Base-by-base conservation (phyloP, 345 rosid genomes). In the Erodium maritimum region DNA sequence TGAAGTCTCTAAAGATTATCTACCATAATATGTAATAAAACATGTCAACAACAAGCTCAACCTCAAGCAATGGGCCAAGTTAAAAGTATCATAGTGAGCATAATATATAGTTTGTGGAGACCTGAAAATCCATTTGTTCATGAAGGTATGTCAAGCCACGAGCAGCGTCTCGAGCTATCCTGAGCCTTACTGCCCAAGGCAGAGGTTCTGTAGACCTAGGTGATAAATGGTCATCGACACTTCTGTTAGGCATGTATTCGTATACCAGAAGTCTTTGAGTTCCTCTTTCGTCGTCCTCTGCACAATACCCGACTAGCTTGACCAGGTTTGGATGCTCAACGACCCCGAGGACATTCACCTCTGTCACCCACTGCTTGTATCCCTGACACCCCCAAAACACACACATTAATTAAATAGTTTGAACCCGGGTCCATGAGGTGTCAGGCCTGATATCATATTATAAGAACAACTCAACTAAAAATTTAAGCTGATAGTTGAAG, bases 281-380 rank as follows among this genome's bases (percentile, higher is more conserved):
- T 59, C 96, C 96, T 64, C 96, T 80, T 65, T 91, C 96, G 69
- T 84, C 96, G 62, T 91, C 98, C 46, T 84, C 96, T 1, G 98
- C 98, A 64, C 91, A 88, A 54, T 91, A 88, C 5, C 98, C 98
- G 54, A 88, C 60, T 57, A 91, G 67, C 55, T 84, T 86, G 60
- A 88, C 96, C 61, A 91, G 90, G 81, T 88, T 91, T 42, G 81
- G 75, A 77, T 91, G 95, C 80, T 88, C 89, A 5, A 83, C 83
- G 42, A 88, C 79, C 13, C 98, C 96, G 0, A 91, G 96, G 19
- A 91, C 66, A 78, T 91, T 80, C 23, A 91, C 95, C 75, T 91
- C 96, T 5, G 96, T 91, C 68, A 86, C 82, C 95, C 96, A 91
- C 65, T 88, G 88, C 58, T 79, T 91, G 64, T 91, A 93, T 24